A percentile compares a stretch with the other conserved stretches of the same genome.
phyloP scores from a whole-genome alignment of 2,329 filamentous ascomycete genomes.

The Metarhizium anisopliae region DNA sequence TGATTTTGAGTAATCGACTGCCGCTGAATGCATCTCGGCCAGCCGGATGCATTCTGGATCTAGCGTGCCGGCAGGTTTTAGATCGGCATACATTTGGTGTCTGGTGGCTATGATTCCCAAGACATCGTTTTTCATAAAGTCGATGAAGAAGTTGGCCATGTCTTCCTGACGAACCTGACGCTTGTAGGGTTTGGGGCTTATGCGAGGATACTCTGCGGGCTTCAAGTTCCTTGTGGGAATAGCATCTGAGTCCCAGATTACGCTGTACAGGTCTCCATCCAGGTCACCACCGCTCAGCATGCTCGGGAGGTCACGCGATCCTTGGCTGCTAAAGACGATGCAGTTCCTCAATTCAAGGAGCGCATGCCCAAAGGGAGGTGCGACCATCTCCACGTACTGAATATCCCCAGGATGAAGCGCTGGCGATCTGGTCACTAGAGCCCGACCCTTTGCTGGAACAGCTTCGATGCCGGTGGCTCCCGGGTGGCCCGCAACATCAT shows the following conservation, averaged over 20 bases:
- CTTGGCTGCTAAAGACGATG: constrained; percentile 66
- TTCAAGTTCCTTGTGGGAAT: constrained; percentile 30
- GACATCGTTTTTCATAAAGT: constrained; percentile 61
- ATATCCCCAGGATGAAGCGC: constrained; percentile 77
- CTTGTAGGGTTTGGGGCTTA: constrained; percentile 47
- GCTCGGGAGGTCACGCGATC: constrained; percentile 66
- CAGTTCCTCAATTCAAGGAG: constrained; percentile 60
- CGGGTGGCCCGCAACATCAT: constrained; percentile 21
- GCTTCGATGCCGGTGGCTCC: too few species aligned
- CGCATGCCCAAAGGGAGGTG: constrained; percentile 51
- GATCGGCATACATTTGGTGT: constrained; percentile 58
- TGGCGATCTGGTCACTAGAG: constrained; percentile 70
- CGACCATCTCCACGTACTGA: constrained; percentile 53
- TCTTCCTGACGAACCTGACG: constrained; percentile 51
- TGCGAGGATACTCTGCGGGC: constrained; percentile 63
- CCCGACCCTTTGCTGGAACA: constrained; percentile 16
- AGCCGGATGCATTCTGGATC: constrained; percentile 42
- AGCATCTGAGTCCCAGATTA: constrained; percentile 60
- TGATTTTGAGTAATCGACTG: constrained; percentile 70
- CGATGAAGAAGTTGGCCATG: constrained; percentile 74
- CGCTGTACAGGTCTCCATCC: constrained; percentile 73
- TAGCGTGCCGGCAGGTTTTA: constrained; percentile 38
- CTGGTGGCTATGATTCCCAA: constrained; percentile 55
- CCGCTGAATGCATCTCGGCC: constrained; percentile 58
- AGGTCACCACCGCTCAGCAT: constrained; percentile 74